Evolutionary conservation across 2,329 filamentous ascomycete genomes (phyloP).

Genomic region (Grosmannia huntii): DNA sequence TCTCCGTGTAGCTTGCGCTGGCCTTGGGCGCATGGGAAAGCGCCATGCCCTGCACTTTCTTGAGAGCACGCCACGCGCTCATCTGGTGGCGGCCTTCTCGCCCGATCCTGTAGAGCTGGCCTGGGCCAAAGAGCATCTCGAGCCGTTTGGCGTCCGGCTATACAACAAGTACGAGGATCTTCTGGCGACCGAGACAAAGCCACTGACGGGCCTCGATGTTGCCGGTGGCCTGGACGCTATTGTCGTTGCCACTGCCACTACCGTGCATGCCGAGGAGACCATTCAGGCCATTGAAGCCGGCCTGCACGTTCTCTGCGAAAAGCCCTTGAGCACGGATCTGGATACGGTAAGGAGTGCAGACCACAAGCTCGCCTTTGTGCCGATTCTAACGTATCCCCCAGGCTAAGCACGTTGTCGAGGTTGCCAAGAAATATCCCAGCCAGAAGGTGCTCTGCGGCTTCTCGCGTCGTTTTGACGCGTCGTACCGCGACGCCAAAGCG

Average conservation of each 20-base stretch:
- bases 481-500: slow-evolving; percentile 2
- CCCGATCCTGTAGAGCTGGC: not conserved
- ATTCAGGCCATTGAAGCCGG: slow-evolving; percentile 2
- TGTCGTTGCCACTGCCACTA: not conserved
- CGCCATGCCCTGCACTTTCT: slow-evolving; percentile 3
- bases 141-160: not conserved
- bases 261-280: slow-evolving; percentile 3
- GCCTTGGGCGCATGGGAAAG: slow-evolving; percentile 4
- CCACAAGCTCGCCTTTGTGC: too few species aligned
- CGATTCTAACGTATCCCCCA: not conserved
- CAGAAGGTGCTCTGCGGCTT: slow-evolving; percentile 4
- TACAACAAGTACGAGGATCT: not conserved
- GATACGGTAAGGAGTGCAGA: not conserved
- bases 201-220: not conserved
- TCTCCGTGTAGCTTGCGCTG: not conserved
- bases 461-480: slow-evolving; percentile 3
- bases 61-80: not conserved
- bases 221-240: not conserved
- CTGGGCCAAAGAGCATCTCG: slow-evolving; percentile 2
- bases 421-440: not conserved
- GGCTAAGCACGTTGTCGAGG: slow-evolving; percentile 1
- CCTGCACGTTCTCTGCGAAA: slow-evolving; percentile 4
- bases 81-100: slow-evolving; percentile 1
- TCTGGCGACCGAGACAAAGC: not conserved
- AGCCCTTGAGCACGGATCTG: not conserved